Base-by-base conservation (phyloP, 345 rosid species). In the Viola odorata region DNA sequence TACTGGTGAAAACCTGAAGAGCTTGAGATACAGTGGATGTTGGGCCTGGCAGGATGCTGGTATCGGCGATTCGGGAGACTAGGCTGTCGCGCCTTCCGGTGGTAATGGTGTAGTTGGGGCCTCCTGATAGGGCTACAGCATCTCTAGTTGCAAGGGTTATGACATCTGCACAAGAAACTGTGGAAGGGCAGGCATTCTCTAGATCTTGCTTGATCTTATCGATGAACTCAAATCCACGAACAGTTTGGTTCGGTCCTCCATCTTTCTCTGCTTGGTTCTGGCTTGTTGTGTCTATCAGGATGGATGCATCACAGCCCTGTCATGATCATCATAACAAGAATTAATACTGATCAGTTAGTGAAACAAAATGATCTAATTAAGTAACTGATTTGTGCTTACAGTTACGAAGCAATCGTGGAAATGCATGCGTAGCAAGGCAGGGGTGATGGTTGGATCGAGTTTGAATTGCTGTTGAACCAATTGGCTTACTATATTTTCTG, bases 341-440 rank as follows among this genome's bases (percentile, higher is more conserved):
- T 23, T 23, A 23, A 23, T 23, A 2, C 1, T 23, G 32, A 23
- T 23, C 32, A 23, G 32, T 23, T 23, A 23, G 32, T 23, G 1
- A 23, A 23, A 23, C 32, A 23, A 23, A 2, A 23, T 23, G 32
- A 23, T 23, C 32, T 23, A n/a, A n/a, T n/a, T n/a, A 23, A 23
- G 32, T 23, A 23, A 23, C 2, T 23, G 2, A 17, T 7, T 13
- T 39, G 40, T 14, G 41, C 74, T 73, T 87, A 84, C 92, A 45
- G 68, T 75, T 62, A 86, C 83, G 45, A 88, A 88, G 64, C 96
- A 88, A 54, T 91, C 95, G 53, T 91, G 95, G 55, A 88, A 91
- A 69, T 88, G 95, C 91, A 86, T 80, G 69, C 89, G 94, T 64
- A 91, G 95, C 80, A 91, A 69, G 51, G 89, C 89, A 0, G 91